Percentiles rank a stretch among this genome's conserved stretches.
phyloP scores from a whole-genome alignment of 768 basidiomycete genomes.

The Mrakia frigida region DNA sequence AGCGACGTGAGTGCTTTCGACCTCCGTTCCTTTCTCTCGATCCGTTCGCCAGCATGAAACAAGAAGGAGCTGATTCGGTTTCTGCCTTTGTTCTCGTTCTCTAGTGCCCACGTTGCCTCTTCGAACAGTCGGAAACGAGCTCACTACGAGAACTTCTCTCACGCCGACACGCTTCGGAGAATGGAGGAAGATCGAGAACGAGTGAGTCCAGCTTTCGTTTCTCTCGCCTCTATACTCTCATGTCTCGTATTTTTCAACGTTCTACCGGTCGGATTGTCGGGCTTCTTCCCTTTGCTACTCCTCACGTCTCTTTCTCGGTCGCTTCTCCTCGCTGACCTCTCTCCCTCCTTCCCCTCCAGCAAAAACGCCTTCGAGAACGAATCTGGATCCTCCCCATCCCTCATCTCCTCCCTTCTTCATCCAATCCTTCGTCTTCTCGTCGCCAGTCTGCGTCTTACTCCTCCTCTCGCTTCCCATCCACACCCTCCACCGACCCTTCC shows the following conservation, averaged over 20 bases:
- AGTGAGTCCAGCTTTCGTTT: constrained; percentile 39
- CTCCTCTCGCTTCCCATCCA: constrained; percentile 12
- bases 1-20: constrained; percentile 33
- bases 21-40: neutral
- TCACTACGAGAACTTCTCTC: constrained; percentile 48
- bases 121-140: neutral
- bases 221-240: neutral
- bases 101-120: neutral
- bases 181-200: constrained; percentile 90
- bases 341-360: constrained; percentile 41
- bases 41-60: neutral
- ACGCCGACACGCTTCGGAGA: constrained; percentile 69
- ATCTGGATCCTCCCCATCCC: constrained; percentile 60
- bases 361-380: constrained; percentile 82
- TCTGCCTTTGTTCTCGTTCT: neutral
- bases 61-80: neutral
- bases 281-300: neutral
- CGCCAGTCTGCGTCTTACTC: neutral
- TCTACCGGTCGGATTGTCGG: no score
- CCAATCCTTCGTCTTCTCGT: neutral
- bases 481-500: constrained; percentile 27
- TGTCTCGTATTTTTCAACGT: neutral
- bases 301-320: neutral
- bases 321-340: neutral
- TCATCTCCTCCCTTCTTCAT: neutral